Percentiles rank a stretch among this genome's conserved stretches.
Conservation (phyloP, 306 rosid species). For the Prunus mume region DNA sequence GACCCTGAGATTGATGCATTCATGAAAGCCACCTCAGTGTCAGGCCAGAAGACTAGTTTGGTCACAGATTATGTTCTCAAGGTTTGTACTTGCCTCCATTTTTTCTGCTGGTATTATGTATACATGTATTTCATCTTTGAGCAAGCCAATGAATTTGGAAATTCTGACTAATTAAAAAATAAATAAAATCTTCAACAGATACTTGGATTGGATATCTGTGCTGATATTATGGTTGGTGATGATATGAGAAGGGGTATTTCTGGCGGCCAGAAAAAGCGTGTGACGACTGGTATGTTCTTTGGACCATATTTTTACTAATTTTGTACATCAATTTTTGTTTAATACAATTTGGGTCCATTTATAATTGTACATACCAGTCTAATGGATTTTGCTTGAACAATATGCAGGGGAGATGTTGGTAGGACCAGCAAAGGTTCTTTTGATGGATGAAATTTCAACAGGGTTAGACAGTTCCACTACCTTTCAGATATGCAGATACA, state of each 20-base stretch:
- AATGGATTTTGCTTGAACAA: conserved; percentile 2
- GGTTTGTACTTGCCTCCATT: conserved; percentile 34
- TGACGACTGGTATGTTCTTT: conserved; percentile 51
- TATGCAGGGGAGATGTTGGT: conserved; percentile 82
- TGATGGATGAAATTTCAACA: conserved; percentile 93
- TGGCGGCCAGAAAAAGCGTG: conserved; percentile 86
- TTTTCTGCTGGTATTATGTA: neutral
- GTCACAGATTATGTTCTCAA: conserved; percentile 68
- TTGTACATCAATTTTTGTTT: neutral
- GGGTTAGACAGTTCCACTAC: conserved; percentile 93
- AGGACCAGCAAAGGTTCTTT: conserved; percentile 76
- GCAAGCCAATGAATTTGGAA: neutral
- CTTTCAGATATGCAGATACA: conserved; percentile 70
- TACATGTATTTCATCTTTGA: neutral
- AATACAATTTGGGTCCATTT: neutral
- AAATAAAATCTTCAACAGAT: conserved; percentile 34
- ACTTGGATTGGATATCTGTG: conserved; percentile 78
- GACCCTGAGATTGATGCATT: conserved; percentile 80
- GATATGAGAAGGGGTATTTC: conserved; percentile 81
- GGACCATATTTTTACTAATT: neutral
- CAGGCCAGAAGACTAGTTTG: conserved; percentile 60
- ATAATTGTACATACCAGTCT: neutral
- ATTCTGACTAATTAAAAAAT: neutral
- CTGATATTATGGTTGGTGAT: conserved; percentile 77
- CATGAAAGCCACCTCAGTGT: conserved; percentile 64